These are phyloP conservation scores for Diplodia sapinea DNA, from an alignment of 2,329 filamentous ascomycete species.

Conservation along the genomic window DNA sequence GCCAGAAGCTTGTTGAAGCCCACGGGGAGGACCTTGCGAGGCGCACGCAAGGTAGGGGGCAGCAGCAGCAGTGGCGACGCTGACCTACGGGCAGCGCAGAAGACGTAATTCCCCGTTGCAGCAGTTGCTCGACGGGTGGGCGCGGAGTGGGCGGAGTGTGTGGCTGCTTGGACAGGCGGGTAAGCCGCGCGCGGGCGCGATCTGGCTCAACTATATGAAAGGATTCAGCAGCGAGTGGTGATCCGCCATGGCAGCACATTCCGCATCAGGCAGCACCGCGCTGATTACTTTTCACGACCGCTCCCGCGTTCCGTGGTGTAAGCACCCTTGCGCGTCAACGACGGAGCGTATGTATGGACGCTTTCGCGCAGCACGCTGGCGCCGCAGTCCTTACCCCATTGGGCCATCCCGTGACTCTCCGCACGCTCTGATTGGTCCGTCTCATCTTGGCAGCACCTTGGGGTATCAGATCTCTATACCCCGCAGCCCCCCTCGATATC, in stretches of 20 bases:
- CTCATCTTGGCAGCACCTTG: conserved; percentile 5
- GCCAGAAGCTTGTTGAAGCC: background rate
- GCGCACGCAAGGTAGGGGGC: background rate
- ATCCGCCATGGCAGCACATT: conserved; percentile 19
- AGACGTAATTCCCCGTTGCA: background rate
- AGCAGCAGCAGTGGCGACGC: background rate
- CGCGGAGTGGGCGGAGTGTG: background rate
- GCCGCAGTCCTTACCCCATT: conserved; percentile 1
- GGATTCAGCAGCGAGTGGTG: background rate
- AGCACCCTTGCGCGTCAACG: background rate
- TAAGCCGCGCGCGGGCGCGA: background rate
- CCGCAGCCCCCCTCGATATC: conserved; percentile 13
- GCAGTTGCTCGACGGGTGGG: conserved; percentile 7
- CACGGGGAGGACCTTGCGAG: background rate
- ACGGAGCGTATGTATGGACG: background rate
- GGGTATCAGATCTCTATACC: conserved; percentile 27
- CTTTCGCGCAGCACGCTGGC: background rate
- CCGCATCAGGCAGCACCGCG: background rate
- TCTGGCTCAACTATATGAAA: background rate
- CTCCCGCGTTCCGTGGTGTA: background rate
- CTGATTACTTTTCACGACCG: conserved; percentile 16
- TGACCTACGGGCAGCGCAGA: background rate
- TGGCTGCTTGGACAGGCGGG: background rate
- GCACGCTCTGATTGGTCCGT: background rate
- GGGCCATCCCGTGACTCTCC: background rate